phyloP scores from a whole-genome alignment of 805 yeast species.

The Metschnikowia cerradonensis region DNA sequence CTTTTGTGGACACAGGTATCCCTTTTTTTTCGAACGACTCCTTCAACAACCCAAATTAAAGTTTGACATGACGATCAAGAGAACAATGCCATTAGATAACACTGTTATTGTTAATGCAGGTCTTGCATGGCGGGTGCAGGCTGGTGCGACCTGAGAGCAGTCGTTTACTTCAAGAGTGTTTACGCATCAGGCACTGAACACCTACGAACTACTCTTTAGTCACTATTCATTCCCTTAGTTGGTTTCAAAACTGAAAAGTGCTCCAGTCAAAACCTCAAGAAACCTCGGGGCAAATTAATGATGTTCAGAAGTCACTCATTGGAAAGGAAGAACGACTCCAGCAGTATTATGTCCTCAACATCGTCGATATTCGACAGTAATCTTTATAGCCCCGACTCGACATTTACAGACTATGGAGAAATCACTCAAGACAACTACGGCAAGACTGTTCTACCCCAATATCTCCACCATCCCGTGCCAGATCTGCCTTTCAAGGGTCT shows the following conservation, averaged over 20 bases:
- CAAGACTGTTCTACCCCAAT: background rate
- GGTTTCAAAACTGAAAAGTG: background rate
- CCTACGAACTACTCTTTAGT: background rate
- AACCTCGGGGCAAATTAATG: background rate
- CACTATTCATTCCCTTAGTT: background rate
- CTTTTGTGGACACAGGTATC: background rate
- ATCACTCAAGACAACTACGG: background rate
- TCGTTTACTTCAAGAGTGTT: background rate
- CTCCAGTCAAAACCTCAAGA: background rate
- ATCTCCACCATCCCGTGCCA: background rate
- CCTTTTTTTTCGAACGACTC: background rate
- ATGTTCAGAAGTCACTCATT: background rate
- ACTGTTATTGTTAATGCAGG: background rate
- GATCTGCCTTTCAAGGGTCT: background rate
- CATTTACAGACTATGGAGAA: background rate
- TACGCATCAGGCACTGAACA: background rate
- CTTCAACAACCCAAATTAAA: background rate
- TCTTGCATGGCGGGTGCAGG: background rate
- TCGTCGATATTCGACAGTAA: constrained; percentile 17
- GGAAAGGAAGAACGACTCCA: constrained; percentile 1
- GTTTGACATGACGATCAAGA: background rate
- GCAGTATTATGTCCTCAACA: constrained; percentile 7
- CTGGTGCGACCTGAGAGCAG: background rate
- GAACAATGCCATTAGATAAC: background rate
- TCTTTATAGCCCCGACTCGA: constrained; percentile 10